Evolutionary conservation across 2,329 filamentous ascomycete genomes (phyloP), one percentile per base, ranked within the genome.

Genomic region (Hypomyces perniciosus): DNA sequence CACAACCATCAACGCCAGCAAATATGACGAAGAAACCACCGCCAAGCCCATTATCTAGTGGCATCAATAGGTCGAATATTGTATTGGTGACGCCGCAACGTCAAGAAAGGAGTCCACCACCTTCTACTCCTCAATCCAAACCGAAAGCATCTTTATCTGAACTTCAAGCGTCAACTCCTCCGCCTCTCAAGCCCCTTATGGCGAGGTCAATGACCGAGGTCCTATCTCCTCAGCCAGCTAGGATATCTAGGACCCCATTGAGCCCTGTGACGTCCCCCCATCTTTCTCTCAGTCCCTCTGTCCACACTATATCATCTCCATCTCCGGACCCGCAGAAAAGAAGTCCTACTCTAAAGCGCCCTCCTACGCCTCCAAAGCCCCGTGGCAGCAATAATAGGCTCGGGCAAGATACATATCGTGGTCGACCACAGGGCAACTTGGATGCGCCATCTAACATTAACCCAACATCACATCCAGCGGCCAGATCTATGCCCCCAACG

Each of bases 291-390:
- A 59, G 59, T 12, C 54, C 56, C 1, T 35, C 38, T n/a, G 30
- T 46, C 38, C 58, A 44, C 34, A 56, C 53, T 26, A 49, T 53
- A 9, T 60, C 58, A 8, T 55, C 61, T 1, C 57, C 60, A 2
- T 64, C 64, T 6, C 59, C 61, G 2, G 63, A 65, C 51, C 64
- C 63, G 7, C 57, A 53, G 48, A 69, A 66, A 49, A 61, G 56
- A 6, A 60, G 54, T 13, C 45, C 56, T 3, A 39, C 37, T 6
- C 10, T 53, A 4, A 57, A 59, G 7, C 60, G 64, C 10, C 63
- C 70, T 10, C 70, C 72, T 1, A 66, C 67, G 12, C 69, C 69
- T 1, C 69, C 69, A 2, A 62, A 69, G 39, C 66, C 66, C 8
- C 59, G 68, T 2, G 64, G 62, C 2, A 59, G 59, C 30, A 58